These are phyloP conservation scores for Starmerella khaoyaiensis DNA, from an alignment of 805 yeast species.

Conservation along the genomic window DNA sequence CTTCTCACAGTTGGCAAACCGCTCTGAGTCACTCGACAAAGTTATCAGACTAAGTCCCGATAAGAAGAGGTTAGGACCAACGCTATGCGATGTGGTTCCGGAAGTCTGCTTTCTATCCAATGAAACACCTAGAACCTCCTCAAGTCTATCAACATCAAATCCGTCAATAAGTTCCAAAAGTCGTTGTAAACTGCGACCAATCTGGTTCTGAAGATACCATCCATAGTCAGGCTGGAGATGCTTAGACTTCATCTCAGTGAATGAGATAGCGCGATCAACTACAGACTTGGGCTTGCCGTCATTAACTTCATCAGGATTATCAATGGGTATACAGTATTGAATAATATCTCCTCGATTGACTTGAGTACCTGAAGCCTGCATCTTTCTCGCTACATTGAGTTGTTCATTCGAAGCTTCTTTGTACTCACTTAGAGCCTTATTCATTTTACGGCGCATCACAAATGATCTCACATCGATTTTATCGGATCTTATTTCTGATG, in stretches of 20 bases:
- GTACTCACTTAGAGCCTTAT: constrained; percentile 79
- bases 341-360: constrained; percentile 83
- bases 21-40: constrained; percentile 44
- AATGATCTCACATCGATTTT: constrained; percentile 53
- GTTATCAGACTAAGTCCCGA: constrained; percentile 11
- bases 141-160: constrained; percentile 64
- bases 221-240: constrained; percentile 55
- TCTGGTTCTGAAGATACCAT: constrained; percentile 76
- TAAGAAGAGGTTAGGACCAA: no score
- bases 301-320: constrained; percentile 25
- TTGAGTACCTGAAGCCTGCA: constrained; percentile 73
- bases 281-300: constrained; percentile 29
- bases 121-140: constrained; percentile 61
- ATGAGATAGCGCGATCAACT: constrained; percentile 75
- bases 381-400: constrained; percentile 77
- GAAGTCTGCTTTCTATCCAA: constrained; percentile 35
- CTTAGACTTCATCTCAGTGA: constrained; percentile 50
- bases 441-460: constrained; percentile 72
- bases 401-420: constrained; percentile 42
- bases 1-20: constrained; percentile 54
- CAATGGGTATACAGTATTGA: constrained; percentile 55
- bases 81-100: constrained; percentile 25
- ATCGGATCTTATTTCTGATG: constrained; percentile 43
- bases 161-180: constrained; percentile 77
- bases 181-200: constrained; percentile 82